These are phyloP conservation scores for Apiospora hydei DNA, from an alignment of 2,329 filamentous ascomycete species.

Conservation along the genomic window DNA sequence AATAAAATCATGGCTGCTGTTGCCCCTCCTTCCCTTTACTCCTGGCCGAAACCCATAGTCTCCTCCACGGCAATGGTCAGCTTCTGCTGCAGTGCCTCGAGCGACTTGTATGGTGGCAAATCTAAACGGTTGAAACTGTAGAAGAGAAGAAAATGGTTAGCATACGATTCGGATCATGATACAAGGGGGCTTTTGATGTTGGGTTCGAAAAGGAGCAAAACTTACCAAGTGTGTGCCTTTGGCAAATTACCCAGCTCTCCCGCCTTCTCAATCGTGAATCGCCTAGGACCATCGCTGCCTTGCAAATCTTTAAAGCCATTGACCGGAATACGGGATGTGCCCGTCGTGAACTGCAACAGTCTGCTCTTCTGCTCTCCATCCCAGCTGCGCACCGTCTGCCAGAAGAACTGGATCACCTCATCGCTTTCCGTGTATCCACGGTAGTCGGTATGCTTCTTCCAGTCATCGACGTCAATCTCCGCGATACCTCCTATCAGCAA, in stretches of 20 bases:
- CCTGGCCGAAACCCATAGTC: constrained; percentile 98
- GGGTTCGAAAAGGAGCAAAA: neutral
- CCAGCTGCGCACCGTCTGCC: constrained; percentile 96
- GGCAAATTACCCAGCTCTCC: constrained; percentile 90
- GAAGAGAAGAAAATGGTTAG: constrained; percentile 31
- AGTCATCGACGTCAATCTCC: constrained; percentile 99
- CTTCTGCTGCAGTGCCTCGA: constrained; percentile 86
- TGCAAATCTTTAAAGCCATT: constrained; percentile 99
- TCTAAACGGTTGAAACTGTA: constrained; percentile 95
- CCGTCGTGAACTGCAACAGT: constrained; percentile 94
- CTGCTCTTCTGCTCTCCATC: constrained; percentile 98
- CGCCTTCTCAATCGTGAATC: constrained; percentile 98
- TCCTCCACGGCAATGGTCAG: constrained; percentile 97
- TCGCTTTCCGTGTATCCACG: constrained; percentile 97
- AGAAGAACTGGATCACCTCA: constrained; percentile 98
- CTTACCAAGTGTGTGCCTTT: constrained; percentile 96
- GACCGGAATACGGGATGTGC: constrained; percentile 96
- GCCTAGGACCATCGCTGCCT: constrained; percentile 90
- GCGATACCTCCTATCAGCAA: constrained; percentile 97
- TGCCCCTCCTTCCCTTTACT: constrained; percentile 60
- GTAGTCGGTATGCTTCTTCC: constrained; percentile 99
- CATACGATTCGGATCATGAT: neutral
- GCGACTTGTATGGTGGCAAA: constrained; percentile 88
- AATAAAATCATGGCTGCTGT: neutral
- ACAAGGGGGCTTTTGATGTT: neutral